Evolutionary conservation across 1,284 basidiomycete species (phyloP).

Genomic region (Ustilago cynodontis): DNA sequence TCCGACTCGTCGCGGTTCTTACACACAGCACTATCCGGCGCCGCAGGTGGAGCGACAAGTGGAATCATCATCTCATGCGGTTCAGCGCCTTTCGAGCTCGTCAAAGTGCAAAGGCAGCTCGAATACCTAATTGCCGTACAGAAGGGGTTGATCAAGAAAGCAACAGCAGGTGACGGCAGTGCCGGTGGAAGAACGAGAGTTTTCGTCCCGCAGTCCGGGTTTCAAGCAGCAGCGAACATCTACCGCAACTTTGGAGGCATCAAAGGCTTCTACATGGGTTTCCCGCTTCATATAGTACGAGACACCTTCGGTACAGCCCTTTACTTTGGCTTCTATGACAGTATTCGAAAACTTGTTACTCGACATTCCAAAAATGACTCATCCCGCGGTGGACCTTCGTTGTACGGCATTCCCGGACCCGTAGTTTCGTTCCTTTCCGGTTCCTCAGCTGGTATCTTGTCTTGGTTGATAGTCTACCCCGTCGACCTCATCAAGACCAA

Average conservation of each 20-base stretch:
- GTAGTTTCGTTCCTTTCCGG: conserved; percentile 67
- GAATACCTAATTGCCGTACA: conserved; percentile 90
- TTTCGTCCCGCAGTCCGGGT: conserved; percentile 62
- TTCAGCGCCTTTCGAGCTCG: conserved; percentile 83
- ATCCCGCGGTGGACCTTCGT: conserved; percentile 13
- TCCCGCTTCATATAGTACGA: conserved; percentile 61
- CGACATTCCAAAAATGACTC: conserved; percentile 46
- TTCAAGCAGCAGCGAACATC: conserved; percentile 64
- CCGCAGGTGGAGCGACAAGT: conserved; percentile 79
- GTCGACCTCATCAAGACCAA: conserved; percentile 86
- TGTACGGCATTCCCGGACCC: conserved; percentile 60
- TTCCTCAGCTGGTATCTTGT: conserved; percentile 63
- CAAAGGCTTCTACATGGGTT: conserved; percentile 68
- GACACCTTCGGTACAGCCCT: conserved; percentile 63
- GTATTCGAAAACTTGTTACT: conserved; percentile 55
- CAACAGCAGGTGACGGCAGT: background rate
- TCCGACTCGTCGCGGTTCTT: conserved; percentile 29
- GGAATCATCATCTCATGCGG: conserved; percentile 79
- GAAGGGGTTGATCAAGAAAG: conserved; percentile 73
- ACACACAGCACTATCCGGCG: conserved; percentile 61
- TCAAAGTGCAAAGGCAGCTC: conserved; percentile 86
- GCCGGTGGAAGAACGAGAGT: conserved; percentile 7
- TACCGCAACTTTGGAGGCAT: conserved; percentile 62
- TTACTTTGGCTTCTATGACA: conserved; percentile 69
- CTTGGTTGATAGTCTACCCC: conserved; percentile 68